A percentile compares a stretch with the other conserved stretches of the same genome.
These are phyloP conservation scores for Flaveria linearis DNA, from an alignment of 129 eudicot genomes.

Conservation along the genomic window DNA sequence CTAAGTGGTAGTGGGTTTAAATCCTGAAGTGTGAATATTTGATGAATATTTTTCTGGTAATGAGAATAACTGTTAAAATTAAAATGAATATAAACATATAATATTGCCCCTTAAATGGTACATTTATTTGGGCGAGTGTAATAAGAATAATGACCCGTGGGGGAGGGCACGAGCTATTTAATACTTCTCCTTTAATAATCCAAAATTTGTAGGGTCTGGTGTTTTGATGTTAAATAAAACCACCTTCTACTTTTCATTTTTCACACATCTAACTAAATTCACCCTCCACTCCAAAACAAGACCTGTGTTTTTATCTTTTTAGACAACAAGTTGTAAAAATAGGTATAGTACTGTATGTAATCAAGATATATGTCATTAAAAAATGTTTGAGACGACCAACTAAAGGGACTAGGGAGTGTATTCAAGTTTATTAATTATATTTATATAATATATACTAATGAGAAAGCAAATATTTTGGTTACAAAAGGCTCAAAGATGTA, in stretches of 20 bases:
- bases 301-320: neutral
- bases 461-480: too few species aligned
- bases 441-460: too few species aligned
- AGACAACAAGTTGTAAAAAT: too few species aligned
- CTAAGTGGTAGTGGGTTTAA: too few species aligned
- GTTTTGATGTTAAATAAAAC: neutral
- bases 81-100: neutral
- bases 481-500: too few species aligned
- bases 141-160: constrained; percentile 16
- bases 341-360: neutral
- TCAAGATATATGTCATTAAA: neutral
- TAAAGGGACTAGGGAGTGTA: too few species aligned
- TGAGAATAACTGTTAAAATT: too few species aligned
- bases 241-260: neutral
- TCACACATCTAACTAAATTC: neutral
- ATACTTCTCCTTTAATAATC: constrained; percentile 24
- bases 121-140: constrained; percentile 31
- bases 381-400: neutral
- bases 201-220: constrained; percentile 17
- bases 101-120: neutral
- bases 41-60: too few species aligned
- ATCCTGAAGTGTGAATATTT: too few species aligned
- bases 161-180: constrained; percentile 36
- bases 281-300: neutral
- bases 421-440: too few species aligned